Base-by-base conservation (phyloP, 2,329 filamentous ascomycete species). In the Pseudogymnoascus sp. region DNA sequence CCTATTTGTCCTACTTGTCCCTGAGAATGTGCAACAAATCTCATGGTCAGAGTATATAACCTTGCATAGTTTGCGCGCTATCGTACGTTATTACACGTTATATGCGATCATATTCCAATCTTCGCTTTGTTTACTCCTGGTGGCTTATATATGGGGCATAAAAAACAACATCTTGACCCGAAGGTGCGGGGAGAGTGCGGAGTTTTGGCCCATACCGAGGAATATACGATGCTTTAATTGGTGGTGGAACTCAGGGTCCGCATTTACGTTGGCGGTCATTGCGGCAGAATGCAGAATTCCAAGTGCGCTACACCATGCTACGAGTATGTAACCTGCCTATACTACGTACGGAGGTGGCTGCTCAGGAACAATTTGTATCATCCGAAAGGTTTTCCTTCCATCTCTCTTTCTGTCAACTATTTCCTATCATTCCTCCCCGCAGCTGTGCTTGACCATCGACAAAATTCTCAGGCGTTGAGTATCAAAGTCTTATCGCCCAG, bases 161-260 rank as follows among this genome's bases (percentile, higher is more conserved):
- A 57, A 57, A 57, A 34, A 57, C 29, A 57, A 12, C 18, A 57
- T 57, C 51, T 57, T 8, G 29, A 16, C 51, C 51, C 51, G 51
- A 57, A 7, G 51, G n/a, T 57, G 51, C 29, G 51, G 51, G 29
- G 51, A 57, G 51, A 57, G 51, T 57, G 51, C 51, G 29, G 51
- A 57, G 51, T 57, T 57, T 34, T 57, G 51, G 29, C 29, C 47
- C 47, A 57, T 34, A 31, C 8, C 14, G n/a, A 18, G 5, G 10
- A 29, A 21, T 29, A 34, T 34, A 14, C 51, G 29, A 34, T 12
- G 51, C 29, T 57, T 21, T 57, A 57, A 57, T 57, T 57, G 51
- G 51, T 57, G 51, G 51, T 34, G 51, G 29, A 57, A 57, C 51
- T 57, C 51, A 34, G 51, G 51, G 51, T 57, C 51, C 51, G 51